Percentiles rank a stretch among this genome's conserved stretches.
These are phyloP conservation scores for Lolium multiflorum DNA, from an alignment of 176 grass and related monocot species.

Conservation along the genomic window DNA sequence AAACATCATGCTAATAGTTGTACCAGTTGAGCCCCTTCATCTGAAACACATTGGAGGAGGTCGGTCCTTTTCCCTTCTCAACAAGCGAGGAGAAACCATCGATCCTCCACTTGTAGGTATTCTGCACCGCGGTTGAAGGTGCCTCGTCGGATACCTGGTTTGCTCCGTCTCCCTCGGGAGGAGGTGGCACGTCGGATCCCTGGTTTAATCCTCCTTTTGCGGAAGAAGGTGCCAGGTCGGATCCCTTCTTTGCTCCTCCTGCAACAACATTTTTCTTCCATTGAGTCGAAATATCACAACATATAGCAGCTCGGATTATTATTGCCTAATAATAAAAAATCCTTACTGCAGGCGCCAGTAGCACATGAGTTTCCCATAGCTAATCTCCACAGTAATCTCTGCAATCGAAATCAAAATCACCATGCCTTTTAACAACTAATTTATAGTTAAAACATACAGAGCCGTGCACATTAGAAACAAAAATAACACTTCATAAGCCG, in stretches of 20 bases:
- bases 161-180: too few relatives aligned
- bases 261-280: neutral
- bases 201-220: too few relatives aligned
- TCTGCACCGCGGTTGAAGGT: neutral
- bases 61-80: constrained; percentile 30
- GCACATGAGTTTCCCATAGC: constrained; percentile 7
- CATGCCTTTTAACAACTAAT: neutral
- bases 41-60: constrained; percentile 35
- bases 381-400: neutral
- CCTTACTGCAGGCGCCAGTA: neutral
- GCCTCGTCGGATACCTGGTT: too few relatives aligned
- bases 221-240: neutral
- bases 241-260: neutral
- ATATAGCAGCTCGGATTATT: neutral
- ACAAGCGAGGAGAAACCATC: constrained; percentile 47
- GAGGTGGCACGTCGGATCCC: too few relatives aligned
- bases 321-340: neutral
- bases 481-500: neutral
- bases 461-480: neutral
- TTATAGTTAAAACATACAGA: neutral
- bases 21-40: constrained; percentile 45
- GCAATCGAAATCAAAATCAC: constrained; percentile 5
- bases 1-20: neutral
- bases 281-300: neutral
- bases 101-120: constrained; percentile 50